Evolutionary conservation across 2,329 filamentous ascomycete genomes (phyloP).

Genomic region (Microdochium bolleyi): DNA sequence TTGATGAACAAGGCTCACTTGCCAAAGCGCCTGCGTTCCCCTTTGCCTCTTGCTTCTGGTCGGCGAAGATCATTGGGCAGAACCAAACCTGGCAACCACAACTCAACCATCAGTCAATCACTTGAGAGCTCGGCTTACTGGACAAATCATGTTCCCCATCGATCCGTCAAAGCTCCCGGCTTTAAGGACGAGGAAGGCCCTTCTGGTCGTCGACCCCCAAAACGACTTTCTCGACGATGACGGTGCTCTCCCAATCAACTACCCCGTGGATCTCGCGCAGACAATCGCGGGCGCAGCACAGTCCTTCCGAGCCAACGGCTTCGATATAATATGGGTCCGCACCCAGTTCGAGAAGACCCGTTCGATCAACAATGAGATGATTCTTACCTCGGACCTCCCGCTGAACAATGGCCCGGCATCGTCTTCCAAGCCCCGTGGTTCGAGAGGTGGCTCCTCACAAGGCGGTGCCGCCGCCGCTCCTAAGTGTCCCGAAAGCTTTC

Average conservation of each 20-base stretch:
- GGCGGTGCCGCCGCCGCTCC: slow-evolving; percentile 3
- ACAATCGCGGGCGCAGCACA: slow-evolving; percentile 58
- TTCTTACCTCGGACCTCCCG: slow-evolving; percentile 31
- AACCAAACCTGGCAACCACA: no score
- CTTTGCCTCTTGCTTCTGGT: no score
- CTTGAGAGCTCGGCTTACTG: not conserved
- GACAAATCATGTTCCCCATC: slow-evolving; percentile 46
- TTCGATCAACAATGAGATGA: slow-evolving; percentile 43
- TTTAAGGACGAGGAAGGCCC: slow-evolving; percentile 55
- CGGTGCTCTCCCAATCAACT: slow-evolving; percentile 58
- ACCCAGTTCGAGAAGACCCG: slow-evolving; percentile 63
- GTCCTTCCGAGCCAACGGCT: slow-evolving; percentile 63
- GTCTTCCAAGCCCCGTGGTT: slow-evolving; percentile 11
- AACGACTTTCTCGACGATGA: slow-evolving; percentile 73
- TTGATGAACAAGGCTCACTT: not conserved
- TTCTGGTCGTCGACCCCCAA: slow-evolving; percentile 81
- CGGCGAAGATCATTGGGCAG: no score
- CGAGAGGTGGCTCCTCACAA: slow-evolving; percentile 16
- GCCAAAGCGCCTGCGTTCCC: no score
- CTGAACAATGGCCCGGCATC: slow-evolving; percentile 6
- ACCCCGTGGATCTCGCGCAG: slow-evolving; percentile 58
- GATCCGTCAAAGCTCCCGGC: slow-evolving; percentile 46
- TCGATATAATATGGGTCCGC: slow-evolving; percentile 76
- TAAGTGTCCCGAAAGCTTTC: slow-evolving; percentile 24
- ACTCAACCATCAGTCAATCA: slow-evolving; percentile 3